Evolutionary conservation across 257 asterid genomes (phyloP).

Genomic region (Mentha longifolia): DNA sequence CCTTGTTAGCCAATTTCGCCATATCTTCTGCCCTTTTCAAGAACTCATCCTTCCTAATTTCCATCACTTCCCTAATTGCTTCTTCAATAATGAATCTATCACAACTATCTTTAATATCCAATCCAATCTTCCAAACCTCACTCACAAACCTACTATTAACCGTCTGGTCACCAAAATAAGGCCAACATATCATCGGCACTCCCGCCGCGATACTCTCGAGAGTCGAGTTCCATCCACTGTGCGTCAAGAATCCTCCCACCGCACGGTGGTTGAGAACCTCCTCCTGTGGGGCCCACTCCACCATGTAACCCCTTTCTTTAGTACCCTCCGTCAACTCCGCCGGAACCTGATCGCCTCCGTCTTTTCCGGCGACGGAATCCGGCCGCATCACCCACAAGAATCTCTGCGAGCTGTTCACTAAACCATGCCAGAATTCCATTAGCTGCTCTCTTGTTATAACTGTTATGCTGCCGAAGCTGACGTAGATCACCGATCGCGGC

Average conservation of each 20-base stretch:
- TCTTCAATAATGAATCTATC: conserved; percentile 38
- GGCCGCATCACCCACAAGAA: conserved; percentile 58
- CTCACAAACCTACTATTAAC: conserved; percentile 44
- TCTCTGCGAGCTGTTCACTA: conserved; percentile 57
- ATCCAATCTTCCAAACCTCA: conserved; percentile 45
- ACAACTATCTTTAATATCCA: conserved; percentile 45
- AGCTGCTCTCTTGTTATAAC: conserved; percentile 42
- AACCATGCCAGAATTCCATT: conserved; percentile 64
- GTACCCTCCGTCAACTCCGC: conserved; percentile 36
- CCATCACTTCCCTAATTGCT: conserved; percentile 40
- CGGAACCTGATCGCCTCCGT: conserved; percentile 19
- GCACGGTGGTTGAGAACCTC: conserved; percentile 44
- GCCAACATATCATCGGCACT: conserved; percentile 14
- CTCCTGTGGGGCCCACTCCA: conserved; percentile 54
- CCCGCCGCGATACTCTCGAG: conserved; percentile 5
- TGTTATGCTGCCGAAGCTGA: conserved; percentile 64
- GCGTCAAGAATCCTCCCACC: conserved; percentile 45
- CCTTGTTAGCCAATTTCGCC: conserved; percentile 30
- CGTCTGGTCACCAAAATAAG: conserved; percentile 29
- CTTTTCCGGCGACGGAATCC: conserved; percentile 3
- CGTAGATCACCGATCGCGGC: conserved; percentile 51
- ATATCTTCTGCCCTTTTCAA: conserved; percentile 28
- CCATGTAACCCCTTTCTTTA: conserved; percentile 43
- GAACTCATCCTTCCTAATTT: conserved; percentile 31
- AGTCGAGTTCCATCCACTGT: conserved; percentile 57